A percentile compares a stretch with the other conserved stretches of the same genome.
Conservation (phyloP, 129 eudicot species). For the Artemisia tridentata region DNA sequence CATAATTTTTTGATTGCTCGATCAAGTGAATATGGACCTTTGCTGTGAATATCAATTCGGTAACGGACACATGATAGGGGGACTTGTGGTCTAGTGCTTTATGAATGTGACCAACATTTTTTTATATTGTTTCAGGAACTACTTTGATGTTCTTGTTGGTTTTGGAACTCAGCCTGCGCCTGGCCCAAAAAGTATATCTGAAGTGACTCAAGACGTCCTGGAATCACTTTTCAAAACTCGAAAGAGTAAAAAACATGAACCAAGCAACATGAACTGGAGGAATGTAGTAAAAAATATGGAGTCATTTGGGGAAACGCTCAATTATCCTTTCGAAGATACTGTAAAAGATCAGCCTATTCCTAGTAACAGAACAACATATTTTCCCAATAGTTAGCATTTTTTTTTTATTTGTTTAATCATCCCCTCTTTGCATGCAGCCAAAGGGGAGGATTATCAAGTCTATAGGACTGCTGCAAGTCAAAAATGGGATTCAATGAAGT, state of each 20-base stretch:
- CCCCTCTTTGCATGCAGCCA: conserved; percentile 38
- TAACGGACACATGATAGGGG: no score
- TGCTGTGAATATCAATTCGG: no score
- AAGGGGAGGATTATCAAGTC: conserved; percentile 69
- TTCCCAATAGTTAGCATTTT: not conserved
- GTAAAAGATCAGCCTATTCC: conserved; percentile 26
- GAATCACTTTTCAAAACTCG: conserved; percentile 71
- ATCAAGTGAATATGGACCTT: no score
- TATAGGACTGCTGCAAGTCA: conserved; percentile 63
- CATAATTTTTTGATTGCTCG: no score
- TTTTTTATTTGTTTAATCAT: not conserved
- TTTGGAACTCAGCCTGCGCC: conserved; percentile 29
- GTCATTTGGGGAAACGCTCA: conserved; percentile 54
- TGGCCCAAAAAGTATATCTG: conserved; percentile 37
- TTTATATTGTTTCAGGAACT: conserved; percentile 47
- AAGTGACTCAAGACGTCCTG: conserved; percentile 69
- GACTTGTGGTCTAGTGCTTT: no score
- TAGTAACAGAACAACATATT: conserved; percentile 37
- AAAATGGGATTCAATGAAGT: conserved; percentile 81
- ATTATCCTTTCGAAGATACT: conserved; percentile 32
- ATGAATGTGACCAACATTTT: not conserved
- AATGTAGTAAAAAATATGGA: conserved; percentile 75
- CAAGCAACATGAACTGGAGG: conserved; percentile 87
- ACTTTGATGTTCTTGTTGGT: conserved; percentile 45
- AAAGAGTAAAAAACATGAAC: conserved; percentile 71